A percentile compares a stretch with the other conserved stretches of the same genome.
These are phyloP conservation scores for Pythium biforme DNA, from an alignment of 352 stramenopile species.

Conservation along the genomic window DNA sequence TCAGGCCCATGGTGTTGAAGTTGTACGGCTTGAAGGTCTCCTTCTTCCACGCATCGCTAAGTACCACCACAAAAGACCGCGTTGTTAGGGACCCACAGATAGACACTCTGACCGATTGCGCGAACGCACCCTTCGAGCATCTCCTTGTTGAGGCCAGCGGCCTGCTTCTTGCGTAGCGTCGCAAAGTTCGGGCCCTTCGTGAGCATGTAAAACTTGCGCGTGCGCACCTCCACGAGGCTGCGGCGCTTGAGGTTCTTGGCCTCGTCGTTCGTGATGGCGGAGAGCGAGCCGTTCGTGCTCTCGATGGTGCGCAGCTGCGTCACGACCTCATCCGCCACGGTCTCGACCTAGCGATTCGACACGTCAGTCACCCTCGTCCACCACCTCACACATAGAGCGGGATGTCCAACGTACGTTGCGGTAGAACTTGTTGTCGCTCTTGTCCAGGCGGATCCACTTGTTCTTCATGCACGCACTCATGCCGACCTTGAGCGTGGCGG, in stretches of 20 bases:
- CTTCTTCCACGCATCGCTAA: slow-evolving; percentile 92
- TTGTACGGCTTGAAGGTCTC: slow-evolving; percentile 99
- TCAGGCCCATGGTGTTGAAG: slow-evolving; percentile 96
- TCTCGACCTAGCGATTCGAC: slow-evolving; percentile 35
- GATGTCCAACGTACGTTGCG: slow-evolving; percentile 54
- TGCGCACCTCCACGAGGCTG: slow-evolving; percentile 78
- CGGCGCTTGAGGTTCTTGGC: slow-evolving; percentile 81
- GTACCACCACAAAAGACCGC: neutral
- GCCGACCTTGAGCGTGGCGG: slow-evolving; percentile 92
- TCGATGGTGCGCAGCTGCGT: slow-evolving; percentile 88
- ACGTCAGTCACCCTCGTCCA: neutral
- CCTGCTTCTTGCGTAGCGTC: slow-evolving; percentile 94
- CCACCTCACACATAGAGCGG: neutral
- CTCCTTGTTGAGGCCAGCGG: slow-evolving; percentile 97
- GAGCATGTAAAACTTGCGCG: slow-evolving; percentile 95
- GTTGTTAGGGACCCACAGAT: no score
- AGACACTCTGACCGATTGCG: neutral
- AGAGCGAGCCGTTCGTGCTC: slow-evolving; percentile 50
- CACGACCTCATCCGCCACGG: slow-evolving; percentile 64
- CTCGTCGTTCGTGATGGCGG: slow-evolving; percentile 66
- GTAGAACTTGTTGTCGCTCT: slow-evolving; percentile 85
- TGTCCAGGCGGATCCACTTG: slow-evolving; percentile 96
- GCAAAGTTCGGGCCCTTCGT: slow-evolving; percentile 93
- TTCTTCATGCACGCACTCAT: slow-evolving; percentile 98
- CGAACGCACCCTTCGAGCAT: slow-evolving; percentile 94